Base-by-base conservation (phyloP, 2,329 filamentous ascomycete genomes). In the Shiraia bambusicola region DNA sequence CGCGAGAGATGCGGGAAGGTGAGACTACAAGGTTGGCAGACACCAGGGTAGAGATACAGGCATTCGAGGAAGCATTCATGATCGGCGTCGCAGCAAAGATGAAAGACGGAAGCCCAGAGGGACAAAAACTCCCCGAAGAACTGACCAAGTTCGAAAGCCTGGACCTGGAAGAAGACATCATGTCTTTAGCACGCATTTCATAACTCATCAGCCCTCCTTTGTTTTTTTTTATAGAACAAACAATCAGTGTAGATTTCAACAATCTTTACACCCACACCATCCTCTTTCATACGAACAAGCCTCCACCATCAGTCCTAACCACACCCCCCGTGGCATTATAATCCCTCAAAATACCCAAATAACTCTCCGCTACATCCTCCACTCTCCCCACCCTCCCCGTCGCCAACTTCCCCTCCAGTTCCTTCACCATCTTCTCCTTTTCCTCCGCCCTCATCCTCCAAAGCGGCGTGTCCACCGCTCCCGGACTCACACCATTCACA, bases 401-500 rank as follows among this genome's bases (percentile, higher is more conserved):
- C 39, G 54, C 40, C 59, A 65, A 46, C 28, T 45, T 55, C 31
- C 40, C 39, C 44, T 37, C 53, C 33, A 49, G 40, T 6, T 14
- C 26, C 45, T 49, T 37, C 46, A 68, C 52, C 36, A 63, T 36
- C 26, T 34, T 32, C 34, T 47, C 30, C 40, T 54, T 62, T 40
- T 58, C 40, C 31, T 58, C 64, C 40, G 59, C 55, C 30, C 65
- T 47, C 33, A 56, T 56, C 17, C 42, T 42, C 72, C 72, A 76
- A 5, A 75, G 44, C 48, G 69, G 67, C 11, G 73, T 76, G 28
- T 72, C 63, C 22, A 75, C 71, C 0, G 72, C 68, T 0, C 83
- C 84, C 0, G 82, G 81, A 38, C 66, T 70, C 1, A 87, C 78
- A 0, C 76, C 58, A 57, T 87, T 87, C 17, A 86, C 82, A 2